Conservation (phyloP, 148 eudicot species). For the Silene latifolia region DNA sequence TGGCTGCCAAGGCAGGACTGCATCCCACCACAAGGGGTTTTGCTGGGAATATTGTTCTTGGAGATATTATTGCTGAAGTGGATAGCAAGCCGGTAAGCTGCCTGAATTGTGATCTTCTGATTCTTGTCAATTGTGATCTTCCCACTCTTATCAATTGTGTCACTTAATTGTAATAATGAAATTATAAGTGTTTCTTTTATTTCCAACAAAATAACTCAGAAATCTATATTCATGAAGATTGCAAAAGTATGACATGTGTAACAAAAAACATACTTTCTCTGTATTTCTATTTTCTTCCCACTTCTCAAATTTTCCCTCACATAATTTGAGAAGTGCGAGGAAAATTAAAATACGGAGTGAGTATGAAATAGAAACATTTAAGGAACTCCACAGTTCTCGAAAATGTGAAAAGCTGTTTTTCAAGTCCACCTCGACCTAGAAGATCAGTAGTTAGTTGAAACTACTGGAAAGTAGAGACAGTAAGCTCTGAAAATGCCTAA, state of each 20-base stretch:
- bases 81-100: constrained; percentile 71
- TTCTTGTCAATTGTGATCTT: background rate
- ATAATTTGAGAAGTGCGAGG: no score
- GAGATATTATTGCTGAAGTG: constrained; percentile 80
- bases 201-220: background rate
- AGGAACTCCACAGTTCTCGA: background rate
- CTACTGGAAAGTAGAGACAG: no score
- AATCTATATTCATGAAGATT: no score
- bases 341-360: no score
- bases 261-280: background rate
- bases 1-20: constrained; percentile 92
- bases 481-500: no score
- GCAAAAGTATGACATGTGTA: no score
- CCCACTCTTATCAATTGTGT: background rate
- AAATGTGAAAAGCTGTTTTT: background rate
- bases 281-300: no score
- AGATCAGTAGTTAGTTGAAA: no score
- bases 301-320: no score
- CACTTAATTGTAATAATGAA: background rate
- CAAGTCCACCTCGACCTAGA: background rate
- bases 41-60: constrained; percentile 90
- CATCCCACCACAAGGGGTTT: constrained; percentile 89
- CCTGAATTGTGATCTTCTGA: background rate
- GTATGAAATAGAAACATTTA: background rate
- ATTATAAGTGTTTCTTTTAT: background rate